Base-by-base conservation (phyloP, 2,329 filamentous ascomycete species). In the Fusarium burgessii region DNA sequence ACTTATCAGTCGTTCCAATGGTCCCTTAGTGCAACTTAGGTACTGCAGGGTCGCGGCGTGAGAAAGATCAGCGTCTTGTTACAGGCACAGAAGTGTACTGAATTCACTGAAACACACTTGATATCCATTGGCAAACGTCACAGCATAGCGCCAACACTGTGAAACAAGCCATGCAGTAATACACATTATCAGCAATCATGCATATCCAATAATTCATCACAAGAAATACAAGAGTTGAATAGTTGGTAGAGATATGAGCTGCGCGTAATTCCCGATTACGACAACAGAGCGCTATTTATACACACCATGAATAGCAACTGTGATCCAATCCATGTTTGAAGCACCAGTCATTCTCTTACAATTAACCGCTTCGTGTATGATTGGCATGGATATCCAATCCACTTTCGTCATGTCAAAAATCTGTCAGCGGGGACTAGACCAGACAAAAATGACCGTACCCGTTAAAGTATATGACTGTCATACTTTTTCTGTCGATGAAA, bases 391-490 rank as follows among this genome's bases (percentile, higher is more conserved):
- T 45, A 38, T 46, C 52, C 43, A 59, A 57, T 65, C 73, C 70
- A 74, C 71, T 72, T 70, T 55, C 62, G 58, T 76, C 65, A 76
- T 72, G 70, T 55, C 72, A 75, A 76, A 74, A 72, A 70, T 70
- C 66, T 76, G 52, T 52, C 45, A 43, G 74, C 65, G 74, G 74
- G 61, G 72, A 56, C 32, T 43, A 36, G 15, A 41, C 35, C 27
- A 51, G 56, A 60, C 67, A 64, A 17, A 70, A 68, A 57, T 13
- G 2, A 32, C 27, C 14, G 11, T 12, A 3, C 5, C 51, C 18
- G 25, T 29, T 9, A 2, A n/a, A 15, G 40, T 13, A 5, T 3
- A 2, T 14, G 0, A 2, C 6, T 68, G 61, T n/a, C 11, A 10
- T 9, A 23, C 9, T 51, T 58, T 62, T 76, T 76, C 61, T 74